phyloP scores from a whole-genome alignment of 345 rosid genomes.

The Dimocarpus longan region DNA sequence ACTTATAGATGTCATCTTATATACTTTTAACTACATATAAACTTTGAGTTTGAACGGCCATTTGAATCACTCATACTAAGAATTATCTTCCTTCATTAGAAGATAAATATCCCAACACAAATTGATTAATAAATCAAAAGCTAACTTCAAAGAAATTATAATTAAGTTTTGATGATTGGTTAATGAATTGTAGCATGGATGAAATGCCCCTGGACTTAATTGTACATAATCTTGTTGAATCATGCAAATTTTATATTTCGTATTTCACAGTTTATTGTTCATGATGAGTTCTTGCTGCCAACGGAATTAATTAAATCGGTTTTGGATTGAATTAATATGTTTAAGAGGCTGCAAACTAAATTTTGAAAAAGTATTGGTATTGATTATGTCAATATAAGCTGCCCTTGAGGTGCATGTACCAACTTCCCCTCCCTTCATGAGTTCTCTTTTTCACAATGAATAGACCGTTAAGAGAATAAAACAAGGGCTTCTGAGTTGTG shows the following conservation, averaged over 20 bases:
- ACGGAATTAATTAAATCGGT: neutral
- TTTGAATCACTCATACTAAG: neutral
- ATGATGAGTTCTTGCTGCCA: too few species aligned
- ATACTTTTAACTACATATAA: neutral
- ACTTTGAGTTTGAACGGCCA: neutral
- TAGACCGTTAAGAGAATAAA: constrained; percentile 26
- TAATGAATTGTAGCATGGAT: neutral
- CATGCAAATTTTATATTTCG: too few species aligned
- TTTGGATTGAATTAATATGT: neutral
- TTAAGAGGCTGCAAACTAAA: neutral
- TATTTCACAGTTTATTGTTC: too few species aligned
- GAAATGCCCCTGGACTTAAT: neutral
- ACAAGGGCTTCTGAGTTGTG: neutral
- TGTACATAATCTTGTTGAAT: too few species aligned
- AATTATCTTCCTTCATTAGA: neutral
- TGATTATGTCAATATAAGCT: neutral
- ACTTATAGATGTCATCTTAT: neutral
- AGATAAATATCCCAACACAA: neutral
- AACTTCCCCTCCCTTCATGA: constrained; percentile 9
- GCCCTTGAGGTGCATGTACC: constrained; percentile 20
- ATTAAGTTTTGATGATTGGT: neutral
- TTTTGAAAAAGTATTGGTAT: neutral
- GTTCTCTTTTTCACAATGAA: constrained; percentile 9
- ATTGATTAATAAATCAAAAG: too few species aligned
- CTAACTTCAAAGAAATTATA: too few species aligned